phyloP scores from a whole-genome alignment of 306 rosid genomes.

The barrel medic (Medicago truncatula) region MtrunA17r5.0-ANR NC_053042.1:15810501-15811000 shows the following conservation, averaged over 20 bases:
- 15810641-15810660: slow-evolving; percentile 52
- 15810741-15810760: slow-evolving; percentile 26
- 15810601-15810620: slow-evolving; percentile 48
- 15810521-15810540: slow-evolving; percentile 26
- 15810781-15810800: slow-evolving; percentile 70
- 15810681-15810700: slow-evolving; percentile 64
- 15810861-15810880: slow-evolving; percentile 90
- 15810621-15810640: slow-evolving; percentile 26
- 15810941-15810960: slow-evolving; percentile 99
- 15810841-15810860: slow-evolving; percentile 87
- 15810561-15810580: slow-evolving; percentile 55
- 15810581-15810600: slow-evolving; percentile 48
- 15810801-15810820: slow-evolving; percentile 75
- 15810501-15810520: slow-evolving; percentile 46
- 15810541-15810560: slow-evolving; percentile 63
- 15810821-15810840: slow-evolving; percentile 93
- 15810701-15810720: slow-evolving; percentile 42
- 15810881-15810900: slow-evolving; percentile 76
- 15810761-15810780: slow-evolving; percentile 36
- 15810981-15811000: slow-evolving; percentile 66
- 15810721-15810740: slow-evolving; percentile 17
- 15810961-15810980: slow-evolving; percentile 78
- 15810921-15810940: slow-evolving; percentile 88
- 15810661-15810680: slow-evolving; percentile 56
- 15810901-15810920: slow-evolving; percentile 90